Conservation (phyloP, 345 rosid genomes). For the Corchorus capsularis region DNA sequence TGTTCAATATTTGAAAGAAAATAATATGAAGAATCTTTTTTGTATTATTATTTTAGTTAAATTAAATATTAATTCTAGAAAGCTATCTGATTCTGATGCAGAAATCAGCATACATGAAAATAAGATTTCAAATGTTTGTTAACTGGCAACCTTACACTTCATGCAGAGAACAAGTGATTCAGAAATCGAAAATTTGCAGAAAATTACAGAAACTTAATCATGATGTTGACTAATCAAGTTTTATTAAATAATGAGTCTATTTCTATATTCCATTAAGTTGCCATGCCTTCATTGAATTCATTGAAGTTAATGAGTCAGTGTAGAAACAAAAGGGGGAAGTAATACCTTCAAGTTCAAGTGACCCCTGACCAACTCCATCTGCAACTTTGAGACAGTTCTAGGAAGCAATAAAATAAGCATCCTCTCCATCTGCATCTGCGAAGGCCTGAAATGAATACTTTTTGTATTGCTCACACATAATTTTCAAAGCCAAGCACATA, state of each 20-base stretch:
- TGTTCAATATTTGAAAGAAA: too few relatives aligned
- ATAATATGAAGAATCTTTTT: background rate
- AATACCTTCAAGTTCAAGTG: too few relatives aligned
- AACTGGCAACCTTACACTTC: too few relatives aligned
- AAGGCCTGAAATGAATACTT: constrained; percentile 82
- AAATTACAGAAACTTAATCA: background rate
- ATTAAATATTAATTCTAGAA: background rate
- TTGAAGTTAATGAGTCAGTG: too few relatives aligned
- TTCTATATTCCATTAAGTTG: too few relatives aligned
- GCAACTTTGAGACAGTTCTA: constrained; percentile 77
- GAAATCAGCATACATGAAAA: background rate
- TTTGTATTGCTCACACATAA: constrained; percentile 47
- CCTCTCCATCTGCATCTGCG: constrained; percentile 87
- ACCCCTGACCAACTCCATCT: constrained; percentile 68
- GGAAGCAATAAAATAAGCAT: constrained; percentile 62
- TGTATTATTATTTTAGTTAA: background rate
- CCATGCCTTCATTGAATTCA: too few relatives aligned
- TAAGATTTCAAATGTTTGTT: background rate
- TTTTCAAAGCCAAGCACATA: constrained; percentile 8
- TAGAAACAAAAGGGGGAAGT: too few relatives aligned
- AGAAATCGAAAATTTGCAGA: too few relatives aligned
- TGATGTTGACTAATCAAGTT: too few relatives aligned
- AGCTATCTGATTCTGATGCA: background rate
- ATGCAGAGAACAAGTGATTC: background rate
- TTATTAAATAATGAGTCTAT: too few relatives aligned